phyloP scores from a whole-genome alignment of 805 yeast genomes.

The Wickerhamiella occidentalis region DNA sequence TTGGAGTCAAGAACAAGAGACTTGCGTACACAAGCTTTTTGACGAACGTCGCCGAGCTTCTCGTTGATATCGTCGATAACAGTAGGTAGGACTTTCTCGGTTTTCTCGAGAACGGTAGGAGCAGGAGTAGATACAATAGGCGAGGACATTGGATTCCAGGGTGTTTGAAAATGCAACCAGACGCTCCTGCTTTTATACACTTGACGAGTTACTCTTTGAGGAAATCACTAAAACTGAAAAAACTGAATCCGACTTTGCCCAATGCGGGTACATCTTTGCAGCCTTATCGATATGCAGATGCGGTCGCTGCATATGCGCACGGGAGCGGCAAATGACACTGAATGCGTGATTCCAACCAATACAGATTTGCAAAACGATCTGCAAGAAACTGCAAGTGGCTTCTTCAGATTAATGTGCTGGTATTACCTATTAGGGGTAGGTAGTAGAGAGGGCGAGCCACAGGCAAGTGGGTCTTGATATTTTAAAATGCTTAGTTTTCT shows the following conservation, averaged over 20 bases:
- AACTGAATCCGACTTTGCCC: background rate
- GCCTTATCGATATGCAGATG: background rate
- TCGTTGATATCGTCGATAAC: background rate
- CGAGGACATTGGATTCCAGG: background rate
- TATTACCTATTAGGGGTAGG: no score
- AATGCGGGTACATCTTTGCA: background rate
- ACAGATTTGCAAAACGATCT: no score
- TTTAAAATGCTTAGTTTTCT: no score
- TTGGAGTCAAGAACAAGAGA: background rate
- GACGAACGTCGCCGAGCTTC: background rate
- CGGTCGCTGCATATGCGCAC: no score
- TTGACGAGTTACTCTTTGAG: background rate
- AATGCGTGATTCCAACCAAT: no score
- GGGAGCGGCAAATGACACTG: no score
- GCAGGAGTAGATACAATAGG: background rate
- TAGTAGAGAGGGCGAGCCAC: no score
- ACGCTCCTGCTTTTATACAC: background rate
- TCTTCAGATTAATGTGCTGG: no score
- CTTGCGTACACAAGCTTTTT: constrained; percentile 4
- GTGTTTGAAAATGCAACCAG: background rate
- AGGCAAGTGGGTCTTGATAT: no score
- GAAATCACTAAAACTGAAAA: background rate
- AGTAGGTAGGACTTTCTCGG: background rate
- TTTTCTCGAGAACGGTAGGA: constrained; percentile 1
- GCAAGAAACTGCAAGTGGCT: no score